These are phyloP conservation scores for Coemansia guatemalensis DNA, from an alignment of 192 early-diverging fungal genomes.

Conservation along the genomic window DNA sequence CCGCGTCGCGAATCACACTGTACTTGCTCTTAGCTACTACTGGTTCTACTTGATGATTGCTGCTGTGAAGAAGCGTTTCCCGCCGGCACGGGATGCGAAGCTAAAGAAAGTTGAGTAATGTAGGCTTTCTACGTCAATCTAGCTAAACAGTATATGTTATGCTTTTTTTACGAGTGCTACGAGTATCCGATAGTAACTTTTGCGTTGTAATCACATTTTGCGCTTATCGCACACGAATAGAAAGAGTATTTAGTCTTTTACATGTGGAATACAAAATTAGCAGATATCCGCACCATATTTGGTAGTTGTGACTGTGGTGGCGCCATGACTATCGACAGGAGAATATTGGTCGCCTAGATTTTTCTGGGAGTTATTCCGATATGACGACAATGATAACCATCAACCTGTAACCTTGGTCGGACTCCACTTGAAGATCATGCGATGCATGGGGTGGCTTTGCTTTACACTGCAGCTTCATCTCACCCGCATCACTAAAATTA, in stretches of 20 bases:
- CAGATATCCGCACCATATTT: too few relatives aligned
- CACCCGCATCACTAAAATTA: background rate
- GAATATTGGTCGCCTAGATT: too few relatives aligned
- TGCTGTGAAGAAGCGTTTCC: constrained; percentile 43
- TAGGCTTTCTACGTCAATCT: background rate
- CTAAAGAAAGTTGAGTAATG: constrained; percentile 10
- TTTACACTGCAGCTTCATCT: background rate
- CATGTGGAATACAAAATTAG: background rate
- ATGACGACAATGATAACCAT: too few relatives aligned
- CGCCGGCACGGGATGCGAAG: constrained; percentile 15
- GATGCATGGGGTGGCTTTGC: background rate
- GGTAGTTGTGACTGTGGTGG: too few relatives aligned
- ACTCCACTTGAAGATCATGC: background rate
- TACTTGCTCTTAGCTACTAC: constrained; percentile 51
- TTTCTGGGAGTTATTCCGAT: too few relatives aligned
- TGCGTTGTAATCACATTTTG: background rate
- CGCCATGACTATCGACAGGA: too few relatives aligned
- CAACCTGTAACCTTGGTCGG: too few relatives aligned
- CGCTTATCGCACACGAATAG: background rate
- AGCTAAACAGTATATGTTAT: background rate
- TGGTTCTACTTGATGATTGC: constrained; percentile 54
- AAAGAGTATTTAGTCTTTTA: background rate
- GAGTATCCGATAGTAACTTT: background rate
- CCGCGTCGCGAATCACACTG: constrained; percentile 38
- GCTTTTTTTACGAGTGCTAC: constrained; percentile 6